Base-by-base conservation (phyloP, 140 eudicot genomes). In the Flaveria floridana region DNA sequence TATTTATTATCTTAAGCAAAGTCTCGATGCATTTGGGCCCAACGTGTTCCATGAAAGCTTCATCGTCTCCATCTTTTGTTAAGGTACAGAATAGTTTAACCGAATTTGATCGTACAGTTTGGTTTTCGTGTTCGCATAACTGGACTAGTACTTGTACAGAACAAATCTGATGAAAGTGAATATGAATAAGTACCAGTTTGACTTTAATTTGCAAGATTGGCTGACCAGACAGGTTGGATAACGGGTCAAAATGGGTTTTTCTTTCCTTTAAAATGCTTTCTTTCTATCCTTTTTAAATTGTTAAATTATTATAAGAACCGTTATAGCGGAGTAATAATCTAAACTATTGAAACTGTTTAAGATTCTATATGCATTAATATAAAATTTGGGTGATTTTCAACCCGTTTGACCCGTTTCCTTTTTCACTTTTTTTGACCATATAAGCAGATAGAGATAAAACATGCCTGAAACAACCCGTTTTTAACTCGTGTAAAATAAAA, bases 101-200 rank as follows among this genome's bases (percentile, higher is more conserved):
- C 2, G 88, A 82, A 28, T 78, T 78, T 55, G 81, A 77, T 73
- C 85, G 65, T 18, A 84, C 83, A 0, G 74, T 44, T 59, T 55
- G 83, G 68, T 81, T 79, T 67, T 81, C 85, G 21, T 67, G 81
- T 64, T 81, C 88, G 19, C 83, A 84, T 81, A 84, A 75, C 62
- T 81, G 85, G 73, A 81, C 83, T 14, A 84, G 69, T 8, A 84
- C 82, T 76, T 80, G 83, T 39, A 76, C 76, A 2, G 88, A 76
- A 65, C 74, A 84, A 42, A 84, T 80, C 87, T 84, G 80, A 25
- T 65, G 76, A 72, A 73, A 75, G 10, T 30, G 46, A 21, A 48
- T 19, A 41, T 11, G 47, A 21, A 23, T 48, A 15, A 59, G 48
- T n/a, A n/a, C 21, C 4, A 0, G 11, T 48, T 28, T 53, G 76